Percentiles rank a stretch among this genome's conserved stretches.
These are phyloP conservation scores for Mycosphaerella sp. DNA, from an alignment of 2,329 filamentous ascomycete genomes.

Conservation along the genomic window DNA sequence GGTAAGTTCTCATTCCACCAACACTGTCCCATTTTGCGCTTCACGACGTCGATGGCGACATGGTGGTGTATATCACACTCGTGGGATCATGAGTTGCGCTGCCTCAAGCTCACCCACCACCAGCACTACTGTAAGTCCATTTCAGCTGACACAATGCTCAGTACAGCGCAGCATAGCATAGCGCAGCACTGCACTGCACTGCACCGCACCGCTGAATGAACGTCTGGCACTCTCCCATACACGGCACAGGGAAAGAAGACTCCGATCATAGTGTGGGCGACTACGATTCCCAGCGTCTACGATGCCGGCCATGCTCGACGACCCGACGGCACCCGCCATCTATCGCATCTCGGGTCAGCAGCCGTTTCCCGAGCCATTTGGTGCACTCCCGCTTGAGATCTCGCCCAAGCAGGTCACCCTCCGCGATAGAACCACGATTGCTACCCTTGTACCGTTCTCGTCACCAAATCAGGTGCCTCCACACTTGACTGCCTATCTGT, in stretches of 20 bases:
- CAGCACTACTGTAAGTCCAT: not conserved
- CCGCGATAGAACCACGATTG: slow-evolving; percentile 74
- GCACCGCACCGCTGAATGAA: not conserved
- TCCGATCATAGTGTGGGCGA: not conserved
- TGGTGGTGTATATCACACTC: not conserved
- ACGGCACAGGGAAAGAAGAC: not conserved
- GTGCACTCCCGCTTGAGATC: slow-evolving; percentile 63
- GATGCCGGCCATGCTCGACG: slow-evolving; percentile 76
- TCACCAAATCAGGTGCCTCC: slow-evolving; percentile 70
- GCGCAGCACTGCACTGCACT: not conserved
- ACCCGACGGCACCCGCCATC: slow-evolving; percentile 64
- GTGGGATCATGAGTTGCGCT: not conserved
- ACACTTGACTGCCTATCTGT: slow-evolving; percentile 69
- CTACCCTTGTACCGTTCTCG: slow-evolving; percentile 76
- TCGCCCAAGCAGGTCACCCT: slow-evolving; percentile 71
- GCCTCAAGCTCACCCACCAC: not conserved
- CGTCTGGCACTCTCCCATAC: not conserved
- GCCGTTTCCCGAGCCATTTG: slow-evolving; percentile 58
- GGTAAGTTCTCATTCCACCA: slow-evolving; percentile 2
- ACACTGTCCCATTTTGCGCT: not conserved
- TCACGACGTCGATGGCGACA: not conserved
- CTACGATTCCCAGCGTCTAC: slow-evolving; percentile 2
- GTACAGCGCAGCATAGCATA: too few relatives aligned
- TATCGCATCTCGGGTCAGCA: slow-evolving; percentile 61
- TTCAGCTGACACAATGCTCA: not conserved